A percentile compares a stretch with the other conserved stretches of the same genome.
Conservation (phyloP, 345 rosid genomes). For the Bruguiera sexangula region DNA sequence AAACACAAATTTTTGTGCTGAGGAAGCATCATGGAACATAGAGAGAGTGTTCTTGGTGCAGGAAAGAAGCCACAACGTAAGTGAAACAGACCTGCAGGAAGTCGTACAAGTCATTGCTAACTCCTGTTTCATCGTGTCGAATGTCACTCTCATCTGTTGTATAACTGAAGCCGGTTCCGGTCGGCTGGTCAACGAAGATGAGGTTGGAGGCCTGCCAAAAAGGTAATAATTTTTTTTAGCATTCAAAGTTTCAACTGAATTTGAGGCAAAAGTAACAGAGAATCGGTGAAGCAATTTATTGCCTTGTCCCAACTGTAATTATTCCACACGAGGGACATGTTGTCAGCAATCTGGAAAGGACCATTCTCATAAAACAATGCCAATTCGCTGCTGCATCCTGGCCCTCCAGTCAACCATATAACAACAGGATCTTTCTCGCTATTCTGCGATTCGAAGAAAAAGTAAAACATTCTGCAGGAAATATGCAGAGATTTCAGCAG, state of each 20-base stretch:
- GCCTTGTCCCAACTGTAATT: constrained; percentile 91
- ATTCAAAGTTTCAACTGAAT: no score
- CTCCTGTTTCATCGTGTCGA: constrained; percentile 62
- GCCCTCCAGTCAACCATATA: constrained; percentile 91
- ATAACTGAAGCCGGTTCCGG: constrained; percentile 88
- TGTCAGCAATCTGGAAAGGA: constrained; percentile 57
- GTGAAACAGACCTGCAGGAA: constrained; percentile 69
- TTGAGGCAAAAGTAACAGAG: no score
- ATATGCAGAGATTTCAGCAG: neutral
- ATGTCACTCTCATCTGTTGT: constrained; percentile 46
- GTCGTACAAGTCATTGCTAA: constrained; percentile 74
- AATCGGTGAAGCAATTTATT: neutral
- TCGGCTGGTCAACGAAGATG: constrained; percentile 80
- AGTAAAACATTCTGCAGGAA: constrained; percentile 66
- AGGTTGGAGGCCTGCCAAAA: constrained; percentile 62
- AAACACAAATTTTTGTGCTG: no score
- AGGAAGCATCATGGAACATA: neutral
- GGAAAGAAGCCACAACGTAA: no score
- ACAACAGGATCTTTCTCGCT: constrained; percentile 68
- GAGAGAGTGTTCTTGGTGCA: no score
- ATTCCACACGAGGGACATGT: constrained; percentile 77
- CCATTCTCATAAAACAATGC: constrained; percentile 91
- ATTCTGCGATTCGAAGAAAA: constrained; percentile 68
- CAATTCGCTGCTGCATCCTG: constrained; percentile 82
- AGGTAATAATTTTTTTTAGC: neutral